Conservation (phyloP, 352 stramenopile species). For the Elongisporangium senticosum region DNA sequence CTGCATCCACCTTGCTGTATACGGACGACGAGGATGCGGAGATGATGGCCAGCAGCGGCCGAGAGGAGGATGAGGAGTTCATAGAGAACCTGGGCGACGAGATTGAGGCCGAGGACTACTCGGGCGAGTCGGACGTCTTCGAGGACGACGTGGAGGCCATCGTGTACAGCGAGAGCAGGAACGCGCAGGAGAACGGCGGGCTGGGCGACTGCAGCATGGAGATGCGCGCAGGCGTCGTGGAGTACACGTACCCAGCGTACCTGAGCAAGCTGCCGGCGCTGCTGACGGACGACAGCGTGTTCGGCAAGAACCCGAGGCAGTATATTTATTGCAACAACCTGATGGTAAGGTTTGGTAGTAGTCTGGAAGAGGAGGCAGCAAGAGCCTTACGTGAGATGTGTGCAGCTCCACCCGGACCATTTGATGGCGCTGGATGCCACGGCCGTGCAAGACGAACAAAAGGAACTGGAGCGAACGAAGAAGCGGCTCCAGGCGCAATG, state of each 20-base stretch:
- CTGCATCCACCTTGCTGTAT: too few species aligned
- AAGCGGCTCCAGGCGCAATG: background rate
- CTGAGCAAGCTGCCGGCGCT: conserved; percentile 47
- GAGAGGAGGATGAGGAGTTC: conserved; percentile 31
- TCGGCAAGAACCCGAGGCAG: conserved; percentile 51
- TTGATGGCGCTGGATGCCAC: conserved; percentile 35
- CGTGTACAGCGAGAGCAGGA: conserved; percentile 38
- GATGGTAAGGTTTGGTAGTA: conserved; percentile 24
- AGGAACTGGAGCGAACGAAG: conserved; percentile 18
- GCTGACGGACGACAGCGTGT: conserved; percentile 52
- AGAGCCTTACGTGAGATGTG: background rate
- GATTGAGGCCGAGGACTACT: conserved; percentile 37
- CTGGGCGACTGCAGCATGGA: conserved; percentile 48
- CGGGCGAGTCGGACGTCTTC: conserved; percentile 66
- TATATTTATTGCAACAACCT: conserved; percentile 82
- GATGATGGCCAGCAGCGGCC: background rate
- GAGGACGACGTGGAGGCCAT: conserved; percentile 69
- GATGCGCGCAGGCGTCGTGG: conserved; percentile 32
- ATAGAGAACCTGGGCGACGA: conserved; percentile 38
- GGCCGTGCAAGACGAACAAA: conserved; percentile 31
- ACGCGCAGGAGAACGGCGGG: conserved; percentile 34
- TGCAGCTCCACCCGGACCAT: conserved; percentile 36
- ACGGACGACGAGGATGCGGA: background rate
- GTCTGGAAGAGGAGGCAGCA: background rate
- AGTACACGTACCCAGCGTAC: conserved; percentile 56